Conservation (phyloP, 2,329 filamentous ascomycete genomes). For the Aspergillus fumigatus region DNA sequence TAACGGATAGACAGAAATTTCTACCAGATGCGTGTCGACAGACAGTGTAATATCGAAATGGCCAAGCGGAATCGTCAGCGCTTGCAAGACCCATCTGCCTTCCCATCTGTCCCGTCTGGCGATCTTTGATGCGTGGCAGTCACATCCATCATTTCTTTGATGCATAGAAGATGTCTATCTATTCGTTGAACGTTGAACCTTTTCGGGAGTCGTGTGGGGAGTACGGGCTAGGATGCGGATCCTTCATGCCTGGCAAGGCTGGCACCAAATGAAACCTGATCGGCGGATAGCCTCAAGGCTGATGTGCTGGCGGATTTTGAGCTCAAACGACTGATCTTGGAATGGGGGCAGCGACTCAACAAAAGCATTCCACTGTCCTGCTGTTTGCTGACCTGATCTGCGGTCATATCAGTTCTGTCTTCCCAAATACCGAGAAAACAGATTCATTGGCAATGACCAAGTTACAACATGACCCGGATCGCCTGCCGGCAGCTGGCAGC, state of each 20-base stretch:
- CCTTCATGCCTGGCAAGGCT: background rate
- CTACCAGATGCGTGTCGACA: slow-evolving; percentile 77
- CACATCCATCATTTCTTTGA: background rate
- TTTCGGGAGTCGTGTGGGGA: background rate
- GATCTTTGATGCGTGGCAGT: slow-evolving; percentile 23
- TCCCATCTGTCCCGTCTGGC: slow-evolving; percentile 77
- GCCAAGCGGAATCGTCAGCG: slow-evolving; percentile 79
- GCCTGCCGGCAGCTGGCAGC: background rate
- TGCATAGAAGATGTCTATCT: background rate
- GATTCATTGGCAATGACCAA: background rate
- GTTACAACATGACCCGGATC: background rate
- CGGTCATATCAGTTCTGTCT: background rate
- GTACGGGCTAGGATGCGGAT: background rate
- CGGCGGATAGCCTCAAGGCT: background rate
- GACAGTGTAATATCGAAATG: slow-evolving; percentile 70
- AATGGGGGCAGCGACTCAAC: background rate
- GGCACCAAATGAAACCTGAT: background rate
- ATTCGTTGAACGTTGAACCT: background rate
- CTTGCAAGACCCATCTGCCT: slow-evolving; percentile 70
- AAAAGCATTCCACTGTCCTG: background rate
- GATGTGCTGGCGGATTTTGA: background rate
- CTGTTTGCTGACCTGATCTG: background rate
- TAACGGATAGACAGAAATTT: slow-evolving; percentile 58
- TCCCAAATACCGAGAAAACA: background rate
- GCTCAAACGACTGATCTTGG: background rate